Evolutionary conservation across 139 green algal species (phyloP), one percentile per base, ranked within the genome.

Genomic region (Picochlorum sp.): DNA sequence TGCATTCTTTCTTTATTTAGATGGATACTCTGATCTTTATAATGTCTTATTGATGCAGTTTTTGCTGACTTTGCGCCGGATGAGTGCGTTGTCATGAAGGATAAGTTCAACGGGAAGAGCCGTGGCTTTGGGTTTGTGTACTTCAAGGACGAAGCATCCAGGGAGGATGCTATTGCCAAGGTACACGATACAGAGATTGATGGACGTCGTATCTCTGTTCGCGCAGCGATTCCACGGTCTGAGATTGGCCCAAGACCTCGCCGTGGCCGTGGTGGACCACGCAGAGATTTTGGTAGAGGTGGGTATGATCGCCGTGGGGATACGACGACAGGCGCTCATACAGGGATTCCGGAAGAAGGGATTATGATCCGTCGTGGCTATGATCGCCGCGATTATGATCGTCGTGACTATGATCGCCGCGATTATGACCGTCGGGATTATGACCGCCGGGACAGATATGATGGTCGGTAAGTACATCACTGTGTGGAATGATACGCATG

Each of bases 111-210:
- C 0, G 55, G 63, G 11, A 74, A 80, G n/a, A 86, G 83, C 4
- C 71, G 88, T 20, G 87, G 87, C 49, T 95, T 95, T 71, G 87
- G 88, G 45, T 95, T 95, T 58, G 88, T 95, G 0, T 85, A 65
- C 0, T 95, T 95, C 50, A 63, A 56, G 3, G 75, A 92, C 49
- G 68, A 81, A 65, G 62, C 59, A 34, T 70, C 80, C 45, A 72
- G 84, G 63, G 65, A 88, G 52, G 73, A 81, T 2, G 83, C 85
- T 11, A 81, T 90, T n/a, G 63, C 67, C 3, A 61, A 77, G 37
- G 74, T 92, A 77, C 85, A 94, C 66, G 74, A 83, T 41, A 80
- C 72, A 24, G 81, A 94, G 50, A 58, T 95, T 15, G 82, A 91
- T 5, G 85, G 81, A 3, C 79, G 87, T 23, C 75, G 68, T 11